Percentiles rank a stretch among this genome's conserved stretches.
phyloP scores from a whole-genome alignment of 192 early-diverging fungal species.

The Coemansia sp. region DNA sequence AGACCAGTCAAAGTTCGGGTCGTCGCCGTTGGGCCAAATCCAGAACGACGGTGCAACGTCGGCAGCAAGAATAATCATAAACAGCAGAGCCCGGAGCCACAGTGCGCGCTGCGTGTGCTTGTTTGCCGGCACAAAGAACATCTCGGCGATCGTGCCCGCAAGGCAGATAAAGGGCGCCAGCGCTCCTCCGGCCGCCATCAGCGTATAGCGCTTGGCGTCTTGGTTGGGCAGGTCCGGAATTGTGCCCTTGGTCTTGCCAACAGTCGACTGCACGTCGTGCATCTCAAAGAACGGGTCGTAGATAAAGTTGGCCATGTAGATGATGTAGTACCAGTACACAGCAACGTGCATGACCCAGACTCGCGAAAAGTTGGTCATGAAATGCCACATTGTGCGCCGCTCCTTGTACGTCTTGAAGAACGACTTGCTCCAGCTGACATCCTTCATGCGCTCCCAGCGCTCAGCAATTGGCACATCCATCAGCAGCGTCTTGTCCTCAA shows the following conservation, averaged over 20 bases:
- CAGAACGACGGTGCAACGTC: slow-evolving; percentile 68
- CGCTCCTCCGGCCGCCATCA: slow-evolving; percentile 70
- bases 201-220: slow-evolving; percentile 59
- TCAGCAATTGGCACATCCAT: slow-evolving; percentile 62
- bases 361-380: slow-evolving; percentile 79
- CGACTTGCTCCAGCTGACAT: slow-evolving; percentile 68
- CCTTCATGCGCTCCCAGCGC: slow-evolving; percentile 61
- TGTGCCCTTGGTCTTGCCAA: slow-evolving; percentile 43
- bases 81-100: slow-evolving; percentile 58
- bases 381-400: slow-evolving; percentile 79
- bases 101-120: slow-evolving; percentile 59
- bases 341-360: slow-evolving; percentile 84
- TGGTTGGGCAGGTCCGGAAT: slow-evolving; percentile 38
- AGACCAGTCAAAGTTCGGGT: slow-evolving; percentile 49
- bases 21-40: slow-evolving; percentile 49
- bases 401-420: slow-evolving; percentile 84
- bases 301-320: slow-evolving; percentile 66
- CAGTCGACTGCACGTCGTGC: slow-evolving; percentile 47
- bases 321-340: slow-evolving; percentile 78
- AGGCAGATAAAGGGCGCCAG: slow-evolving; percentile 69
- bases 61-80: slow-evolving; percentile 61
- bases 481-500: slow-evolving; percentile 60
- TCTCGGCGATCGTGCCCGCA: slow-evolving; percentile 65
- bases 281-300: slow-evolving; percentile 60
- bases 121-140: slow-evolving; percentile 66